Evolutionary conservation across 2,329 filamentous ascomycete species (phyloP).

Genomic region (Scedosporium boydii): DNA sequence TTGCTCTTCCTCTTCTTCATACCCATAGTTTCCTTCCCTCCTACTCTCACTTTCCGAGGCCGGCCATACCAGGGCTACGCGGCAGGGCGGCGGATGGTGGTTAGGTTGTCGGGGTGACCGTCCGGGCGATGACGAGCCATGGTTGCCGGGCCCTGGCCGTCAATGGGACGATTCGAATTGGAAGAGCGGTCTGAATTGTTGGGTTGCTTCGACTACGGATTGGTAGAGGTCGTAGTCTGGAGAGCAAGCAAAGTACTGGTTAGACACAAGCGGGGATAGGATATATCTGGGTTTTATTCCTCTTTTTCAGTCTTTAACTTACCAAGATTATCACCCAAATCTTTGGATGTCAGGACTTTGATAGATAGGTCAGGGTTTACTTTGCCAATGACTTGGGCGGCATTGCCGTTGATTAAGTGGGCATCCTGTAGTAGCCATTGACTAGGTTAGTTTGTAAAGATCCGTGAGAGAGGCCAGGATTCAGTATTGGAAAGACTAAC

Average conservation of each 20-base stretch:
- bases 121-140: slow-evolving; percentile 12
- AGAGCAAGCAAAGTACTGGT: not conserved
- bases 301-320: slow-evolving; percentile 23
- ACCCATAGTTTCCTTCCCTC: not conserved
- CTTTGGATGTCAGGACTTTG: slow-evolving; percentile 58
- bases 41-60: slow-evolving; percentile 8
- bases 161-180: slow-evolving; percentile 42
- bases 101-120: slow-evolving; percentile 12
- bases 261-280: too few relatives aligned
- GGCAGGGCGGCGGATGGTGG: slow-evolving; percentile 14
- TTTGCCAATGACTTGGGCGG: slow-evolving; percentile 70
- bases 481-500: slow-evolving; percentile 28
- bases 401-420: slow-evolving; percentile 60
- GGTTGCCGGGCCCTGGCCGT: slow-evolving; percentile 19
- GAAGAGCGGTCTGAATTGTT: slow-evolving; percentile 74
- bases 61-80: slow-evolving; percentile 31
- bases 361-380: slow-evolving; percentile 65
- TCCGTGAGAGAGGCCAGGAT: too few relatives aligned
- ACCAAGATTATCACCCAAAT: slow-evolving; percentile 64
- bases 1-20: not conserved
- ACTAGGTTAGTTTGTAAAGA: not conserved
- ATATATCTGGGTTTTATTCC: too few relatives aligned
- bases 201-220: slow-evolving; percentile 76
- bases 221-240: slow-evolving; percentile 68
- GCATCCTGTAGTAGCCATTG: slow-evolving; percentile 45